Evolutionary conservation across 495 filamentous ascomycete species (phyloP).

Genomic region (Gamarada debralockiae): DNA sequence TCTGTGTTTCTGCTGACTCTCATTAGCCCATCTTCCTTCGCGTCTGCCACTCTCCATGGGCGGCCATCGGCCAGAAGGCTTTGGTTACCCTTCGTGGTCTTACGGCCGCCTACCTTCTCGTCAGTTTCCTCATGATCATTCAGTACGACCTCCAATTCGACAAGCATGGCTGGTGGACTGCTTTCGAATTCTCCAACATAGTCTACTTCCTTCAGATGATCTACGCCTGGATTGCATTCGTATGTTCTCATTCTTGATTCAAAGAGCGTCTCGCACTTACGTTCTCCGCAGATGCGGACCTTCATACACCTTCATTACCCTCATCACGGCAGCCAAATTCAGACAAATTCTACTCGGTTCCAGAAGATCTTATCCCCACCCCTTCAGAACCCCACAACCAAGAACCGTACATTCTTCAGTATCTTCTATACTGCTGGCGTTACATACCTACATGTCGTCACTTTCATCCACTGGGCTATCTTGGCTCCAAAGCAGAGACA

Average conservation of each 20-base stretch:
- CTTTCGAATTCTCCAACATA: slow-evolving; percentile 46
- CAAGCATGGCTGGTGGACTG: slow-evolving; percentile 32
- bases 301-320: slow-evolving; percentile 44
- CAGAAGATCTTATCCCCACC: slow-evolving; percentile 36
- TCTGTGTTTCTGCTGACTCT: not conserved
- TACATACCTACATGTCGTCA: slow-evolving; percentile 41
- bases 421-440: slow-evolving; percentile 44
- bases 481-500: slow-evolving; percentile 22
- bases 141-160: slow-evolving; percentile 32
- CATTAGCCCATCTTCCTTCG: slow-evolving; percentile 43
- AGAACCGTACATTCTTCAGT: slow-evolving; percentile 40
- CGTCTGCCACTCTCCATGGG: slow-evolving; percentile 48
- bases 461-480: slow-evolving; percentile 42
- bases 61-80: slow-evolving; percentile 35
- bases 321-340: slow-evolving; percentile 28
- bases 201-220: slow-evolving; percentile 35
- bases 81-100: slow-evolving; percentile 36
- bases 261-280: not conserved
- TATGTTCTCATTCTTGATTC: slow-evolving; percentile 21
- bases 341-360: slow-evolving; percentile 18
- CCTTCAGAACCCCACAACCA: slow-evolving; percentile 26
- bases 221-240: slow-evolving; percentile 41
- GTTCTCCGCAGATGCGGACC: slow-evolving; percentile 37
- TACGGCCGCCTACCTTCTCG: slow-evolving; percentile 38
- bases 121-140: slow-evolving; percentile 32